These are phyloP conservation scores for Rhizoclosmatium sp. DNA, from an alignment of 192 early-diverging fungal genomes.

Conservation along the genomic window DNA sequence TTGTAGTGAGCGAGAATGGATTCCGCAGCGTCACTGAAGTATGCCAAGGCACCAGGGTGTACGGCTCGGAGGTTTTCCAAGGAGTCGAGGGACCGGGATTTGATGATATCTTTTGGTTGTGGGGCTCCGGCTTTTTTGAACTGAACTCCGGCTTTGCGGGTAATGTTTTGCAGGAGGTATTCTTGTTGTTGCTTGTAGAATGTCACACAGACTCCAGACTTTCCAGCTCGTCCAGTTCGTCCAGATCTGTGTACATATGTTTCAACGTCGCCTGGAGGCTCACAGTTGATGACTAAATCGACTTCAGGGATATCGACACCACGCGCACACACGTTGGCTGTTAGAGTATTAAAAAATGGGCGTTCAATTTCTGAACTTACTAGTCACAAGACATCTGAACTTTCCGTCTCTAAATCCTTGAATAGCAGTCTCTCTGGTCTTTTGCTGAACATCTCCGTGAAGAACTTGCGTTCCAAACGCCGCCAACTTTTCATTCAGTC, in stretches of 20 bases:
- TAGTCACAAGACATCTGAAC: constrained; percentile 82
- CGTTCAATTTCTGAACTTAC: no score
- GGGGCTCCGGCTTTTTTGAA: constrained; percentile 85
- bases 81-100: constrained; percentile 78
- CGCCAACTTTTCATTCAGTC: constrained; percentile 76
- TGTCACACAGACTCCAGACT: constrained; percentile 87
- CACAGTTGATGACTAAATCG: constrained; percentile 96
- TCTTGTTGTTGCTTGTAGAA: constrained; percentile 91
- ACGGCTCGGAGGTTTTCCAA: constrained; percentile 74
- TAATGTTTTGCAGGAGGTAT: constrained; percentile 81
- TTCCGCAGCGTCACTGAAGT: constrained; percentile 80
- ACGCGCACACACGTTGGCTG: constrained; percentile 92
- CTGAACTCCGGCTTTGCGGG: constrained; percentile 74
- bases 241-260: constrained; percentile 96
- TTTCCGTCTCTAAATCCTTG: constrained; percentile 88
- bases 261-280: constrained; percentile 93
- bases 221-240: constrained; percentile 91
- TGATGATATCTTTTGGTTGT: constrained; percentile 89
- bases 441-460: constrained; percentile 86
- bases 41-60: constrained; percentile 75
- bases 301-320: constrained; percentile 97
- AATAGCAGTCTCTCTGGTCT: constrained; percentile 79
- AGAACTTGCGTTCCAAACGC: constrained; percentile 78
- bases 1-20: constrained; percentile 72
- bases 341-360: no score